phyloP scores from a whole-genome alignment of 2,329 filamentous ascomycete genomes.

The Fusarium mexicanum region DNA sequence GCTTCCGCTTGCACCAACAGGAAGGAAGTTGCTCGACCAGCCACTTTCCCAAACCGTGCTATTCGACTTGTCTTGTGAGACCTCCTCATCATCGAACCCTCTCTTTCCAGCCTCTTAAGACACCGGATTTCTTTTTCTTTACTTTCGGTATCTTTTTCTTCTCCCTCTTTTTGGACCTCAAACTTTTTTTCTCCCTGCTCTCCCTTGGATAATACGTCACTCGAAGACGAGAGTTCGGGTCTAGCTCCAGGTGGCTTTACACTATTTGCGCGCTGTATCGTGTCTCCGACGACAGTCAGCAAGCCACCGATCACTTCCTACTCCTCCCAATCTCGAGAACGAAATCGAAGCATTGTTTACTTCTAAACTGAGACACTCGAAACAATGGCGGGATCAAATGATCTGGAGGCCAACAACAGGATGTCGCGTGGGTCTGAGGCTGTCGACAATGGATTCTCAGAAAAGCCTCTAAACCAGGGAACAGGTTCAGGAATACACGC shows the following conservation, averaged over 20 bases:
- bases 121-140: not conserved
- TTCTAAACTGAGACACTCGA: conserved; percentile 1
- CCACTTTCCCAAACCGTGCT: conserved; percentile 19
- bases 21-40: conserved; percentile 11
- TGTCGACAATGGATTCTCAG: conserved; percentile 15
- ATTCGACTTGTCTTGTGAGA: conserved; percentile 12
- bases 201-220: conserved; percentile 11
- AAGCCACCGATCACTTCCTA: conserved; percentile 4
- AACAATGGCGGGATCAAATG: conserved; percentile 19
- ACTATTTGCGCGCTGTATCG: conserved; percentile 5
- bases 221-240: conserved; percentile 15
- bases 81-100: conserved; percentile 8
- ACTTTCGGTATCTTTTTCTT: not conserved
- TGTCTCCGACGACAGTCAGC: not conserved
- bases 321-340: not conserved
- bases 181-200: not conserved
- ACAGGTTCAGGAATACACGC: conserved; percentile 44
- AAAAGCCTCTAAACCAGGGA: conserved; percentile 42
- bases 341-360: not conserved
- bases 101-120: conserved; percentile 2
- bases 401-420: conserved; percentile 25
- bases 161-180: not conserved
- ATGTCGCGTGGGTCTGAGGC: not conserved
- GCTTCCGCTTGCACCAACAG: not conserved
- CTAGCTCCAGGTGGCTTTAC: conserved; percentile 20